Percentiles rank a stretch among this genome's conserved stretches.
Evolutionary conservation across 495 filamentous ascomycete species (phyloP).

Genomic region (Cercophora scortea): DNA sequence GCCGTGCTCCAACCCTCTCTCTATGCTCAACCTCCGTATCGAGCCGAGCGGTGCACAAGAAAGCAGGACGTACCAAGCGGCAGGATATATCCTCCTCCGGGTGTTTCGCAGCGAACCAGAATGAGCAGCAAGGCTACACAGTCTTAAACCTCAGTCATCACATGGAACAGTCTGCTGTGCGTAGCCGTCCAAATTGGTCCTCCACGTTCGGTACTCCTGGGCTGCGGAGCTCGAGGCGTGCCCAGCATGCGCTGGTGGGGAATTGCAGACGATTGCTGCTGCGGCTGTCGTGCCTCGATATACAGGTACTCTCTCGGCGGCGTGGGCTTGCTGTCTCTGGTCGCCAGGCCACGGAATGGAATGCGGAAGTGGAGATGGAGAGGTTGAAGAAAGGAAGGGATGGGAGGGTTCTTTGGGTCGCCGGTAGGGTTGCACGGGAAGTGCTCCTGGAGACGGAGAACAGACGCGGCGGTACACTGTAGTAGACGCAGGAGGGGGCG

Average conservation of each 20-base stretch:
- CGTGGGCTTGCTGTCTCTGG: conserved; percentile 6
- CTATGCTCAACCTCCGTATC: neutral
- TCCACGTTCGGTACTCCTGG: conserved; percentile 30
- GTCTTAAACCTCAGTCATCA: conserved; percentile 38
- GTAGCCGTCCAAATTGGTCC: conserved; percentile 31
- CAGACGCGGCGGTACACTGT: conserved; percentile 28
- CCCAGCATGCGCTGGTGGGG: conserved; percentile 14
- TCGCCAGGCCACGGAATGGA: conserved; percentile 1
- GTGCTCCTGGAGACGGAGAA: conserved; percentile 12
- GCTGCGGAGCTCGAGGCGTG: conserved; percentile 16
- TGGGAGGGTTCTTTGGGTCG: conserved; percentile 23
- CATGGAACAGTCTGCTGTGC: conserved; percentile 39
- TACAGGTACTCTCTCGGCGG: conserved; percentile 3
- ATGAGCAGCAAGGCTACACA: conserved; percentile 38
- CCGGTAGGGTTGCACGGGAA: conserved; percentile 20
- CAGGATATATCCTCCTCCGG: conserved; percentile 15
- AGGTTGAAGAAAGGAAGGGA: conserved; percentile 23
- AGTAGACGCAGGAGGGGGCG: neutral
- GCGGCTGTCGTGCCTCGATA: conserved; percentile 13
- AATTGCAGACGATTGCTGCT: conserved; percentile 1
- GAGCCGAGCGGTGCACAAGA: conserved; percentile 8
- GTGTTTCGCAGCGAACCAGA: conserved; percentile 28
- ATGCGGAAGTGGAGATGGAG: conserved; percentile 17
- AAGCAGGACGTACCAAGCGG: conserved; percentile 23
- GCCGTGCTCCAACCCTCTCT: conserved; percentile 5